phyloP scores from a whole-genome alignment of 192 early-diverging fungal species.

The Coemansia sp. region DNA sequence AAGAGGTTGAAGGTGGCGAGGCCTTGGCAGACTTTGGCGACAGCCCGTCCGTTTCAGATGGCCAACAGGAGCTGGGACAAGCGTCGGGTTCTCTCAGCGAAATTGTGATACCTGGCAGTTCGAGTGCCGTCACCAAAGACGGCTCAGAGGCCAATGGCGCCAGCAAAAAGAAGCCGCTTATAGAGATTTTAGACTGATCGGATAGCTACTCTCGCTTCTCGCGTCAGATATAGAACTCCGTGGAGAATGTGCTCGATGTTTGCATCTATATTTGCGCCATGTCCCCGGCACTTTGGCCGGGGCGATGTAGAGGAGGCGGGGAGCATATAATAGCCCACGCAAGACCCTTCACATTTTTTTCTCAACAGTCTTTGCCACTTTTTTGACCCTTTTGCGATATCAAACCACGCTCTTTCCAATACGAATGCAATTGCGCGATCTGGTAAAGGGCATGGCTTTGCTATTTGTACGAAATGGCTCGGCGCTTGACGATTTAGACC shows the following conservation, averaged over 20 bases:
- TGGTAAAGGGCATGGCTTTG: slow-evolving; percentile 1
- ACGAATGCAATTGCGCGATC: neutral
- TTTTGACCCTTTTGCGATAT: neutral
- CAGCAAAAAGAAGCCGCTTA: slow-evolving; percentile 1
- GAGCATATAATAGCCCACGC: neutral
- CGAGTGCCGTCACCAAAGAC: neutral
- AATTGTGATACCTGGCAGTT: neutral
- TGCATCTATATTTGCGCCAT: neutral
- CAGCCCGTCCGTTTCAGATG: neutral
- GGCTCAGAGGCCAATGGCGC: neutral
- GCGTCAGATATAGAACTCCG: neutral
- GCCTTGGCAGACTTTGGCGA: neutral
- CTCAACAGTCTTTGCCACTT: too few species aligned
- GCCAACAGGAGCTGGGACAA: neutral
- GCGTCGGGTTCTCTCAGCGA: neutral
- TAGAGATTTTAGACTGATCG: slow-evolving; percentile 7
- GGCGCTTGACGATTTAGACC: neutral
- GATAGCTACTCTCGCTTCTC: neutral
- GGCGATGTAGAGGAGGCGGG: neutral
- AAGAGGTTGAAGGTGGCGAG: neutral
- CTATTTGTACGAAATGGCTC: neutral
- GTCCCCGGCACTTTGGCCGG: neutral
- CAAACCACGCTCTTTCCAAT: neutral
- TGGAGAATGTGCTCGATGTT: neutral
- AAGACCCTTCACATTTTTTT: neutral